A percentile compares a stretch with the other conserved stretches of the same genome.
Evolutionary conservation across 805 yeast genomes (phyloP).

Genomic region (Yarrowia osloensis): DNA sequence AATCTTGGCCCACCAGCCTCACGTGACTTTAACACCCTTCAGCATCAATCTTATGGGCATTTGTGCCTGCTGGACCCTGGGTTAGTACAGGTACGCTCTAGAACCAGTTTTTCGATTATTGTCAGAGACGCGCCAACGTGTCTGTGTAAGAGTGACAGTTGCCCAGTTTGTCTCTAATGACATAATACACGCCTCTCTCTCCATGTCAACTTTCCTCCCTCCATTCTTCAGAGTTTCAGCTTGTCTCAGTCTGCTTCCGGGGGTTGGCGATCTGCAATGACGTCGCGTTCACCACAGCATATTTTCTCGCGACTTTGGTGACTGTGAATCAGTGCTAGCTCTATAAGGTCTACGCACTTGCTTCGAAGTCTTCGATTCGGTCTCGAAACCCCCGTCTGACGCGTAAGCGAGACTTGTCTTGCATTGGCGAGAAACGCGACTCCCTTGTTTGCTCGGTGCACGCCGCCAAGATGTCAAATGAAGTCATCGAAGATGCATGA

Average conservation of each 20-base stretch:
- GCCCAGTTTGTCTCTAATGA: not conserved
- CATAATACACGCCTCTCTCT: not conserved
- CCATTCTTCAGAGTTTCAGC: not conserved
- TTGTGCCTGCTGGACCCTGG: too few relatives aligned
- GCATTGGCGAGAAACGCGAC: not conserved
- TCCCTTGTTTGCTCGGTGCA: not conserved
- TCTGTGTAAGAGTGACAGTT: not conserved
- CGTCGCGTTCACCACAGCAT: not conserved
- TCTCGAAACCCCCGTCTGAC: too few relatives aligned
- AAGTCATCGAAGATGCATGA: slow-evolving; percentile 14
- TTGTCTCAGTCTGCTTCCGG: not conserved
- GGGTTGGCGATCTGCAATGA: not conserved
- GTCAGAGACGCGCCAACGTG: not conserved
- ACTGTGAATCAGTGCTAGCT: too few relatives aligned
- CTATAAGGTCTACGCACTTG: too few relatives aligned
- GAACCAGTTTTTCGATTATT: too few relatives aligned
- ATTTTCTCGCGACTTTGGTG: too few relatives aligned
- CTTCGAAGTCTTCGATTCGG: too few relatives aligned
- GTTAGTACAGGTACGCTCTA: too few relatives aligned
- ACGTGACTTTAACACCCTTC: too few relatives aligned
- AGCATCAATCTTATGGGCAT: too few relatives aligned
- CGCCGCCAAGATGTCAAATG: slow-evolving; percentile 13
- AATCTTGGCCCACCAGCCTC: too few relatives aligned
- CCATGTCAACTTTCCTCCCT: not conserved
- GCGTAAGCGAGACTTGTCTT: not conserved